phyloP scores from a whole-genome alignment of 305 asterid species.

The Solanum hybrid region DNA sequence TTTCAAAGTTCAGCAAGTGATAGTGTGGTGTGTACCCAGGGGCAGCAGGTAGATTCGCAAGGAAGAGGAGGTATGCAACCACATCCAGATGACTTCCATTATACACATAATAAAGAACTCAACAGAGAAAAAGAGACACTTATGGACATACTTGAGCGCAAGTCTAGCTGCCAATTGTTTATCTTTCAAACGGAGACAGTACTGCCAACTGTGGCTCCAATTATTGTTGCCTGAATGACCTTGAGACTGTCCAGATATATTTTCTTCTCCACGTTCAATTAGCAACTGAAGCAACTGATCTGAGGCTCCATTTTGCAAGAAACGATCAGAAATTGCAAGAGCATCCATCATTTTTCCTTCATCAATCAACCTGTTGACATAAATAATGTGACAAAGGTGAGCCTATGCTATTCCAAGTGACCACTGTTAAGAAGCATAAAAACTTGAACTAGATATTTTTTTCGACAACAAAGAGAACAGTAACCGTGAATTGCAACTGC shows the following conservation, averaged over 20 bases:
- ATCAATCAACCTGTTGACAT: constrained; percentile 58
- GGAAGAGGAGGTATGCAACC: not conserved
- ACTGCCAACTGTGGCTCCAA: constrained; percentile 94
- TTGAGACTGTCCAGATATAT: constrained; percentile 38
- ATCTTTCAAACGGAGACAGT: constrained; percentile 87
- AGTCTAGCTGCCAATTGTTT: constrained; percentile 81
- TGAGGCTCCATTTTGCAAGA: constrained; percentile 85
- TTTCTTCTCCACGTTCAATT: constrained; percentile 59
- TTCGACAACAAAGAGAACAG: not conserved
- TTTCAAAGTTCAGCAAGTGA: not conserved
- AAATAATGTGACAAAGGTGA: not conserved
- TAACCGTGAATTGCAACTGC: not conserved
- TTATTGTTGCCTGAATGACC: constrained; percentile 43
- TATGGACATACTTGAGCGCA: constrained; percentile 65
- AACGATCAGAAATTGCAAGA: constrained; percentile 93
- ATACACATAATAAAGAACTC: not conserved
- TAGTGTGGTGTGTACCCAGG: not conserved
- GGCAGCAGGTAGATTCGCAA: not conserved
- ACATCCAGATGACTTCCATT: not conserved
- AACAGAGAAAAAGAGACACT: constrained; percentile 13
- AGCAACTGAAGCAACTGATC: constrained; percentile 83
- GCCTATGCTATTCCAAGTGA: not conserved
- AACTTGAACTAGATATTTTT: not conserved
- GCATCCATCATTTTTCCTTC: constrained; percentile 94
- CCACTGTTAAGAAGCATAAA: not conserved